Base-by-base conservation (phyloP, 768 basidiomycete species). In the Pisolithus tinctorius region DNA sequence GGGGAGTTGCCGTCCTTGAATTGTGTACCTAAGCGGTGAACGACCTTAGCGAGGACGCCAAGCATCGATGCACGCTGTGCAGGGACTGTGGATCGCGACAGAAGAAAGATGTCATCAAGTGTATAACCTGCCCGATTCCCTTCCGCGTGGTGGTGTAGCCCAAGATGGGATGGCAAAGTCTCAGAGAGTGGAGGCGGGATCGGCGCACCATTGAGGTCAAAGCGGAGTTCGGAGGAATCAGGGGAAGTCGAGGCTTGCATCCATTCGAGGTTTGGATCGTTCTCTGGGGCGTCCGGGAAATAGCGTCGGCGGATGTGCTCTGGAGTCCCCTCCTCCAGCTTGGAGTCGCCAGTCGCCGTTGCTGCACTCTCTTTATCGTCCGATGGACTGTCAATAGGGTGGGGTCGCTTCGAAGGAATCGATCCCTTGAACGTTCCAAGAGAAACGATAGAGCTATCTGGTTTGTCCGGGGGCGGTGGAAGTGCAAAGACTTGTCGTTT, bases 81-180 rank as follows among this genome's bases (percentile, higher is more conserved):
- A 13, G 84, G 82, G 0, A 93, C 86, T 2, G 84, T 91, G 1
- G 90, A 93, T 38, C 89, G 73, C 4, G 83, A 80, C 7, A 94
- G 75, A 38, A 88, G 69, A 43, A 94, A 84, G 4, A 95, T 75
- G 53, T 95, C 93, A 42, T 90, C 84, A 2, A 95, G 71, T 0
- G 90, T 93, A 67, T 96, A 96, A 0, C 93, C 93, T 0, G 93
- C 93, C 51, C 77, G 81, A 30, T 74, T 69, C 5, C 75, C 73
- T 50, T 89, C 83, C 0, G 92, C 84, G 61, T 95, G 93, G 62
- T 96, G 93, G 66, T 97, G 93, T 3, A 95, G 72, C 4, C 93
- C 93, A 6, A 92, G 76, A 69, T 92, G 84, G 0, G 88, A 85
- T 1, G 92, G 93, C 3, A 95, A 73, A 1, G 72, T 74, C 0